Base-by-base conservation (phyloP, 805 yeast species). In the Hanseniaspora valbyensis region DNA sequence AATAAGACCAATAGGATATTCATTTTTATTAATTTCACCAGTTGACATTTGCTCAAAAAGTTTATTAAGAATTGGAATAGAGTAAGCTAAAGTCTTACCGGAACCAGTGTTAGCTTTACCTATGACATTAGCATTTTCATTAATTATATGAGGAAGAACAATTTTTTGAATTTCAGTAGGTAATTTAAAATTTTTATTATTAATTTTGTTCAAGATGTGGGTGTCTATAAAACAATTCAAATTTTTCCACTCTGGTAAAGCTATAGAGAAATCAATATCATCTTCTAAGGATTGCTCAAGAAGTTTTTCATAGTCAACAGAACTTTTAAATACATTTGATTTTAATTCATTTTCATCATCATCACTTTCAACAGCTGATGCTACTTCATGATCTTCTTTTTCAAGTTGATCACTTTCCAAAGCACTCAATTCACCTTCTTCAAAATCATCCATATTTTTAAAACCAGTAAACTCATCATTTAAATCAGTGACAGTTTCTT, bases 51-150 rank as follows among this genome's bases (percentile, higher is more conserved):
- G 44, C 5, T 64, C 52, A 18, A 78, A 57, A 53, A 76, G 74
- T 53, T 72, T 76, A 60, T 90, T 95, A 54, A 92, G 64, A 26
- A 94, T 81, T 9, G 98, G 96, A 25, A 92, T 77, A 42, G 96
- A 96, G 64, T 86, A 92, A 0, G 98, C 99, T 52, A 89, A 69
- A 0, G 98, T 92, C 63, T 92, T 92, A 72, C 98, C 98, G 1
- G 95, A 85, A 63, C 98, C 98, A 1, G 98, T 92, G 10, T 92
- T 82, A 14, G 98, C 98, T 61, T 90, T 92, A 50, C 98, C 98
- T 56, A 92, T 80, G 3, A 92, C 76, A 66, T 92, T 97, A 32
- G 71, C 73, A 5, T 89, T 94, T 21, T 50, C 36, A 26, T 71
- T 69, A 13, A 86, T 53, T 2, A 90, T 86, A 25, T 72, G 59